These are phyloP conservation scores for Penicillium freii DNA, from an alignment of 2,329 filamentous ascomycete species.

Conservation along the genomic window DNA sequence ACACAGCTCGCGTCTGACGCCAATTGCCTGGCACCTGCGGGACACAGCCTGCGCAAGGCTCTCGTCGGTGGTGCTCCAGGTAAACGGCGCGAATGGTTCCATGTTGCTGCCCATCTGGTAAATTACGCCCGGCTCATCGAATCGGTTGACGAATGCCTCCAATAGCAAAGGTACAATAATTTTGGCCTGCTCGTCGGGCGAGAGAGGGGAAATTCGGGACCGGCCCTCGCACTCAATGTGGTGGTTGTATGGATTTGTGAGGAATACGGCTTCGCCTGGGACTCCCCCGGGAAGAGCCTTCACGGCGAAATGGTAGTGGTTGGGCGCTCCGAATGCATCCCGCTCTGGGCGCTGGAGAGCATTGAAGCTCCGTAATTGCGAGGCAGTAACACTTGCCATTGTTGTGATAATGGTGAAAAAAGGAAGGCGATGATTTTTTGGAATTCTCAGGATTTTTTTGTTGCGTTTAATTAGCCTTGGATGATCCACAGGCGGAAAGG, in stretches of 20 bases:
- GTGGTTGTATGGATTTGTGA: constrained; percentile 7
- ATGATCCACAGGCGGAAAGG: background rate
- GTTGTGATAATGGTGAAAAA: background rate
- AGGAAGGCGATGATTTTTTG: background rate
- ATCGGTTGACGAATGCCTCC: constrained; percentile 8
- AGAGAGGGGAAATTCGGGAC: background rate
- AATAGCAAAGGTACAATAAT: constrained; percentile 8
- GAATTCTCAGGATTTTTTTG: background rate
- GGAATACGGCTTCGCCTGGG: constrained; percentile 2
- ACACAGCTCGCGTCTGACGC: constrained; percentile 3
- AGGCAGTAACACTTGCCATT: background rate
- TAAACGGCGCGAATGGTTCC: constrained; percentile 4
- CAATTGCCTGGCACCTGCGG: background rate
- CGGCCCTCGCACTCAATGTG: constrained; percentile 5
- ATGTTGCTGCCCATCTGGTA: background rate
- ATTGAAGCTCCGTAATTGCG: background rate
- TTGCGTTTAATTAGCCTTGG: background rate
- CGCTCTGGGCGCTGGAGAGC: background rate
- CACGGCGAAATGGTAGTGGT: constrained; percentile 10
- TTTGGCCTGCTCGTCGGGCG: background rate
- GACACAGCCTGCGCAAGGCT: constrained; percentile 4
- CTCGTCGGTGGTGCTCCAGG: constrained; percentile 2
- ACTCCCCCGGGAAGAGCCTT: background rate
- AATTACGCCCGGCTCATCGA: background rate
- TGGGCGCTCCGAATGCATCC: background rate